phyloP scores from a whole-genome alignment of 257 asterid genomes.

The Solanum sejunctum region DNA sequence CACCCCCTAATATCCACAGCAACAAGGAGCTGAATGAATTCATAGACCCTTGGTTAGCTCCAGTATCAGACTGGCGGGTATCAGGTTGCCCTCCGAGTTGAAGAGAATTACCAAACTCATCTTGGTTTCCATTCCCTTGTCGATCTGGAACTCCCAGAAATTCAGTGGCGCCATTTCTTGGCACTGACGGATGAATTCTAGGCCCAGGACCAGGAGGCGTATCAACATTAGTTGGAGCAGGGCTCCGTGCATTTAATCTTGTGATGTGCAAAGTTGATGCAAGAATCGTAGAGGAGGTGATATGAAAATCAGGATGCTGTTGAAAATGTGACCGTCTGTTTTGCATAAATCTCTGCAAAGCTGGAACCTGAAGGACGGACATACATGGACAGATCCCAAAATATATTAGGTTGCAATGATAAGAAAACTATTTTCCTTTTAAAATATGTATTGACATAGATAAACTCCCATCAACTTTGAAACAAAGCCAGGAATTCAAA shows the following conservation, averaged over 20 bases:
- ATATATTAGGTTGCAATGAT: background rate
- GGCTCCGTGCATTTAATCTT: conserved; percentile 65
- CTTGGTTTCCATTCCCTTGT: conserved; percentile 25
- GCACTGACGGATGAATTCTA: conserved; percentile 22
- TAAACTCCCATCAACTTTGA: background rate
- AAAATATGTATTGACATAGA: background rate
- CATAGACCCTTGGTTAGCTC: conserved; percentile 60
- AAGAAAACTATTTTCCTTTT: background rate
- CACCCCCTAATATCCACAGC: conserved; percentile 91
- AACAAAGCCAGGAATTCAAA: background rate
- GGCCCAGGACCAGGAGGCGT: conserved; percentile 30
- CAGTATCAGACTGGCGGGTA: conserved; percentile 51
- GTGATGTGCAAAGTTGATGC: conserved; percentile 91
- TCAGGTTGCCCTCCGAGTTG: conserved; percentile 48
- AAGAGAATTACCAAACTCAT: conserved; percentile 50
- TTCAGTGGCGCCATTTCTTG: conserved; percentile 28
- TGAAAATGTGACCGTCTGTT: conserved; percentile 72
- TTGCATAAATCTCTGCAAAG: conserved; percentile 90
- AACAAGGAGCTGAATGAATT: conserved; percentile 73
- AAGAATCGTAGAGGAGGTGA: conserved; percentile 84
- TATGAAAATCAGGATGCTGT: conserved; percentile 93
- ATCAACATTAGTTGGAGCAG: conserved; percentile 38
- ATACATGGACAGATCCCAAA: background rate
- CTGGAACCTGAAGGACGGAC: conserved; percentile 62
- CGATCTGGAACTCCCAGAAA: conserved; percentile 33